Base-by-base conservation (phyloP, 768 basidiomycete genomes). In the Collybiopsis luxurians region DNA sequence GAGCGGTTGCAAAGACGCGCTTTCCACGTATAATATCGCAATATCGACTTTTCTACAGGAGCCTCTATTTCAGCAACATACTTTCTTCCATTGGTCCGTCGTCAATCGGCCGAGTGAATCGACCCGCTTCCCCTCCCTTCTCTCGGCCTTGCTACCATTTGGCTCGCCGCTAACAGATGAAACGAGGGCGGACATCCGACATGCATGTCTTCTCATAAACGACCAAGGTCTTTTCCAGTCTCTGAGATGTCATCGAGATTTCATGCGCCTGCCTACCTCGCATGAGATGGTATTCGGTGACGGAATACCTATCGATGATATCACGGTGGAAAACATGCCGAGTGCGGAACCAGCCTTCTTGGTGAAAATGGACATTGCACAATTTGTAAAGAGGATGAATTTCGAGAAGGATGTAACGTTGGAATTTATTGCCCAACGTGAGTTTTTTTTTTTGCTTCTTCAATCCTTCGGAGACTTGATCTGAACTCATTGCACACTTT, bases 31-130 rank as follows among this genome's bases (percentile, higher is more conserved):
- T 6, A 42, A n/a, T 6, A 6, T 42, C n/a, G 5, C 79, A 2
- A 71, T 89, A 38, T 75, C 83, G 0, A 56, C 72, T 0, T 63
- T 90, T 10, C 71, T 90, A 0, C 88, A 89, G 63, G 82, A 88
- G 44, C 77, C 68, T 23, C 81, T 73, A 9, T 81, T 89, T 39
- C 88, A 89, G 62, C 74, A 72, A 0, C 86, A 84, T 61, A 83
- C 84, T 0, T 83, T 86, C 0, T 60, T 90, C 2, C 90, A 90
- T 64, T 90, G 89, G 89, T 83, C 83, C 0, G 81, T 90, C 60
- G 70, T 90, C 19, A 87, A 86, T 55, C 79, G 77, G 1, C 75
- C 76, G 0, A 64, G 73, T 6, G 75, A 79, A 38, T 13, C 27
- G 9, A 51, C 28, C 1, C 77, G 78, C 59, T 66, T 88, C 4